Conservation (phyloP, 2,329 filamentous ascomycete species). For the Fusarium sp. region DNA sequence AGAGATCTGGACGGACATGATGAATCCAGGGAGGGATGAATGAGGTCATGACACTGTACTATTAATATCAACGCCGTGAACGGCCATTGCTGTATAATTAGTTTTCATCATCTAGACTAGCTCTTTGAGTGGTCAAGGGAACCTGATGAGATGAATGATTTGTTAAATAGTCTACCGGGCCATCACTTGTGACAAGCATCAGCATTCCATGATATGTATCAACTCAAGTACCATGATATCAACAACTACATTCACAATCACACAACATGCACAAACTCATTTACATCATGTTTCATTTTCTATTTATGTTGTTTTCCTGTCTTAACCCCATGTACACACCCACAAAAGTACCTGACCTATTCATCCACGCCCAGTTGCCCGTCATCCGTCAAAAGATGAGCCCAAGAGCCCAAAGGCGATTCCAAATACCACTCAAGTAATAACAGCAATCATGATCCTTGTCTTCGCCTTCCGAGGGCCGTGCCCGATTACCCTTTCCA, state of each 20-base stretch:
- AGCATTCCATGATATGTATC: neutral
- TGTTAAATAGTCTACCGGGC: neutral
- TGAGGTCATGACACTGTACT: constrained; percentile 13
- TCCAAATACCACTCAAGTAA: constrained; percentile 1
- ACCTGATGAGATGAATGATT: constrained; percentile 6
- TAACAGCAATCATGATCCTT: constrained; percentile 3
- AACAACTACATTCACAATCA: neutral
- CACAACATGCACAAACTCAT: neutral
- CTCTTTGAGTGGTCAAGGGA: constrained; percentile 14
- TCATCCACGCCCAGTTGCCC: constrained; percentile 9
- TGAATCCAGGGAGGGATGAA: constrained; percentile 2
- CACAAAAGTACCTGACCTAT: neutral
- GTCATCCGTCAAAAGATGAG: constrained; percentile 4
- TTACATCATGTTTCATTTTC: constrained; percentile 14
- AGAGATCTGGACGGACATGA: constrained; percentile 11
- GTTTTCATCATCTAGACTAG: neutral
- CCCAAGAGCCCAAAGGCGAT: constrained; percentile 6
- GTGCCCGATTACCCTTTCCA: constrained; percentile 4
- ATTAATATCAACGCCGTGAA: constrained; percentile 15
- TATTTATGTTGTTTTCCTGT: constrained; percentile 16
- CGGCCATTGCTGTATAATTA: constrained; percentile 23
- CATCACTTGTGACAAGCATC: neutral
- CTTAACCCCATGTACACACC: neutral
- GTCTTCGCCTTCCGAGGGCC: constrained; percentile 1
- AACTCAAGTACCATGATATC: neutral